Conservation (phyloP, 345 rosid species). For the Erodium maritimum region DNA sequence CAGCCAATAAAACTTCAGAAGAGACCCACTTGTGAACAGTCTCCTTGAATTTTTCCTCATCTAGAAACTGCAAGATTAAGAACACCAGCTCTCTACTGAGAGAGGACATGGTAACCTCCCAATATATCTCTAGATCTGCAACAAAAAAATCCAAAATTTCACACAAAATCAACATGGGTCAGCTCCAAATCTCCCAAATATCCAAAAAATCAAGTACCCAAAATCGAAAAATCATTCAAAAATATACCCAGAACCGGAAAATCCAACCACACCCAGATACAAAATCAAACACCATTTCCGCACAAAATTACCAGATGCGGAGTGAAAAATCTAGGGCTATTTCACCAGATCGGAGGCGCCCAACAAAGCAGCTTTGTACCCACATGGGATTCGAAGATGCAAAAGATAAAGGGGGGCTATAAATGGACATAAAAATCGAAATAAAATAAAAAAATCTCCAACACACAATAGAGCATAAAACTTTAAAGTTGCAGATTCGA, state of each 20-base stretch:
- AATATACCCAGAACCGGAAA: slow-evolving; percentile 28
- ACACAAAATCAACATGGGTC: slow-evolving; percentile 10
- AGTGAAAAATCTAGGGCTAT: slow-evolving; percentile 1
- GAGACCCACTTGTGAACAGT: slow-evolving; percentile 83
- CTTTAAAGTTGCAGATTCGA: slow-evolving; percentile 33
- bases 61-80: slow-evolving; percentile 96
- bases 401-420: slow-evolving; percentile 14
- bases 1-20: background rate
- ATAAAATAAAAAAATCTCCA: slow-evolving; percentile 5
- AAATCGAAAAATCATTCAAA: slow-evolving; percentile 4
- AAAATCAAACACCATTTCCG: slow-evolving; percentile 5
- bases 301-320: slow-evolving; percentile 2
- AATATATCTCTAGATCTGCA: slow-evolving; percentile 54
- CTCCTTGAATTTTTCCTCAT: slow-evolving; percentile 98
- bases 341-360: slow-evolving; percentile 16
- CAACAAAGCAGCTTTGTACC: slow-evolving; percentile 29
- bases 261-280: slow-evolving; percentile 16
- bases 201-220: background rate
- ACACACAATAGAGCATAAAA: background rate
- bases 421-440: slow-evolving; percentile 8
- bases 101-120: slow-evolving; percentile 62
- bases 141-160: background rate
- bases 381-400: slow-evolving; percentile 18
- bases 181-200: slow-evolving; percentile 13
- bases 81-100: slow-evolving; percentile 98